phyloP scores from a whole-genome alignment of 192 early-diverging fungal species.

The Oehlia diaphana region DNA sequence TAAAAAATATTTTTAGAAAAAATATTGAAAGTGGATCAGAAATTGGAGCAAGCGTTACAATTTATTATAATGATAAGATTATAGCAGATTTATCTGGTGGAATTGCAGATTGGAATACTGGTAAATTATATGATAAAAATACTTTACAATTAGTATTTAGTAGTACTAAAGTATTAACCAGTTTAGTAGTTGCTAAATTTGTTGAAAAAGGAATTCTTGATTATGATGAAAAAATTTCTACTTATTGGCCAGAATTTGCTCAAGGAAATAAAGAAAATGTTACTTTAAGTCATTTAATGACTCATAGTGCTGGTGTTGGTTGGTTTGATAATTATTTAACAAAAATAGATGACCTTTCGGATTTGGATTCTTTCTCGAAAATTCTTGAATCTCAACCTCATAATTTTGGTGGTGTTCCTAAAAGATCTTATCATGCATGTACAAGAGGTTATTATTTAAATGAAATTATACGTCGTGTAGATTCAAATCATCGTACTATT shows the following conservation, averaged over 20 bases:
- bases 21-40: constrained; percentile 40
- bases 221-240: constrained; percentile 53
- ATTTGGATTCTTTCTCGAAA: constrained; percentile 53
- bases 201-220: constrained; percentile 56
- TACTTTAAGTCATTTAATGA: constrained; percentile 59
- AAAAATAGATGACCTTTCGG: constrained; percentile 42
- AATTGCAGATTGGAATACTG: constrained; percentile 40
- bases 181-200: constrained; percentile 56
- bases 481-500: constrained; percentile 57
- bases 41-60: constrained; percentile 46
- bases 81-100: constrained; percentile 68
- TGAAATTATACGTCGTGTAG: constrained; percentile 65
- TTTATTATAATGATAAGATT: constrained; percentile 48
- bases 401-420: constrained; percentile 56
- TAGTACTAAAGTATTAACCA: constrained; percentile 53
- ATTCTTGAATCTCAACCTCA: constrained; percentile 61
- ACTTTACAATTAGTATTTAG: constrained; percentile 69
- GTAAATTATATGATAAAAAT: constrained; percentile 47
- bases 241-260: constrained; percentile 78
- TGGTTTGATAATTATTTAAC: constrained; percentile 53
- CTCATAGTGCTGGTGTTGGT: constrained; percentile 64
- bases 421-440: constrained; percentile 60
- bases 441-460: constrained; percentile 74
- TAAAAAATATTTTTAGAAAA: constrained; percentile 12
- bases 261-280: constrained; percentile 69